A percentile compares a stretch with the other conserved stretches of the same genome.
Evolutionary conservation across 495 filamentous ascomycete species (phyloP).

Genomic region (Aspergillus asperescens): DNA sequence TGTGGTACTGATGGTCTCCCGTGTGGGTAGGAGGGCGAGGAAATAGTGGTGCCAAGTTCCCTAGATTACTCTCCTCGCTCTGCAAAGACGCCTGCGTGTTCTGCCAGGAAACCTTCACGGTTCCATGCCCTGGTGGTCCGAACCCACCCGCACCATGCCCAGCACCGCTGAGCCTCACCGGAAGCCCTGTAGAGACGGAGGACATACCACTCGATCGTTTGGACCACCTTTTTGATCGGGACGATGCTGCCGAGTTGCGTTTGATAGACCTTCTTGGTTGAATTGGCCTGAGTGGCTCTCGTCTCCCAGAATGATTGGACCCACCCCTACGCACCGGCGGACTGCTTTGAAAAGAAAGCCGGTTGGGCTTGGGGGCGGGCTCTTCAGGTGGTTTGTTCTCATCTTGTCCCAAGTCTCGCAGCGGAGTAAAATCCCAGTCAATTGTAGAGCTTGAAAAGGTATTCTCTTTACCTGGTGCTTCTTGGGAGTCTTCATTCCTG

Average conservation of each 20-base stretch:
- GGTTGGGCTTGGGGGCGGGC: constrained; percentile 22
- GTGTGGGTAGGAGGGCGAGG: constrained; percentile 34
- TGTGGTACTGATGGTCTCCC: constrained; percentile 29
- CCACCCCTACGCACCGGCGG: constrained; percentile 29
- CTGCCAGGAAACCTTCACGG: constrained; percentile 47
- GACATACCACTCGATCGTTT: constrained; percentile 44
- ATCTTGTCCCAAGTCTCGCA: constrained; percentile 23
- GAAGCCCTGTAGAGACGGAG: constrained; percentile 33
- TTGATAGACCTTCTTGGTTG: constrained; percentile 40
- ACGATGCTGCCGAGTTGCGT: constrained; percentile 38
- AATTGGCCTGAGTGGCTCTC: constrained; percentile 38
- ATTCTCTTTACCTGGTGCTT: constrained; percentile 20
- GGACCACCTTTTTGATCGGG: constrained; percentile 38
- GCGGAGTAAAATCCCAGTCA: constrained; percentile 27
- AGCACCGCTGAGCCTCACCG: constrained; percentile 40
- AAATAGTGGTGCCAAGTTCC: constrained; percentile 35
- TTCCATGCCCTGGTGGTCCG: constrained; percentile 41
- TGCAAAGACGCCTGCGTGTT: constrained; percentile 35
- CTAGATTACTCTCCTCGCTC: constrained; percentile 37
- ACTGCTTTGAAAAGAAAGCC: constrained; percentile 29
- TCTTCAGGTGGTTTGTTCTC: constrained; percentile 20
- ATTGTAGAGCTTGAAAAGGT: constrained; percentile 29
- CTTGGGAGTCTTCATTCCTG: constrained; percentile 19
- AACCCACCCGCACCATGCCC: constrained; percentile 48
- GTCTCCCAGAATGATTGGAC: constrained; percentile 28